Conservation (phyloP, 805 yeast genomes). For the Monosporozyma solicola region DNA sequence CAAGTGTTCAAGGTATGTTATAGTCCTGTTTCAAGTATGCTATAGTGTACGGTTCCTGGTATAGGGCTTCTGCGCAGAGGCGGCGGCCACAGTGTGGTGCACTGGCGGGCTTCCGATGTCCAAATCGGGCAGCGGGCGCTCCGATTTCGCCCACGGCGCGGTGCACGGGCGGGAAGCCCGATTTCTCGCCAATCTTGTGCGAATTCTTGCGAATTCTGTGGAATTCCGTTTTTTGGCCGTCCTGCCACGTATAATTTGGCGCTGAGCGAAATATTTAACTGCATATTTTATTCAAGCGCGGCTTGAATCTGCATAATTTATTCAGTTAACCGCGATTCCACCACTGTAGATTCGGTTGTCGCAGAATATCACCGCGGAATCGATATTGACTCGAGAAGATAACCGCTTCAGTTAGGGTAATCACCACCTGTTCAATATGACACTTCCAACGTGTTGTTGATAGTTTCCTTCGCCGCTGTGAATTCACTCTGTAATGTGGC, state of each 20-base stretch:
- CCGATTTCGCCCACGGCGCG: not conserved
- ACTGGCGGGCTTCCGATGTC: not conserved
- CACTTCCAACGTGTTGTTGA: too few species aligned
- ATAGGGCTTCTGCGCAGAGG: not conserved
- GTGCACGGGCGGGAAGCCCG: too few species aligned
- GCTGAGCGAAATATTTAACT: constrained; percentile 1
- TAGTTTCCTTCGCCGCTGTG: too few species aligned
- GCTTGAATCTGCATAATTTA: not conserved
- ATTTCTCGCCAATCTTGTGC: not conserved
- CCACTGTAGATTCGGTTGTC: not conserved
- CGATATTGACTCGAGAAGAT: not conserved
- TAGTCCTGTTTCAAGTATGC: not conserved
- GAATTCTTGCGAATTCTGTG: not conserved
- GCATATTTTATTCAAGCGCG: constrained; percentile 5
- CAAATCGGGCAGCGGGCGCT: not conserved
- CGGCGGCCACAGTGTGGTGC: not conserved
- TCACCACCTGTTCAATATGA: too few species aligned
- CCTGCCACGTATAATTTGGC: too few species aligned
- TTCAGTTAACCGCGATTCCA: not conserved
- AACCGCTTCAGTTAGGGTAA: not conserved
- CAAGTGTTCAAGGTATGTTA: not conserved
- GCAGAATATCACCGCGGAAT: too few species aligned
- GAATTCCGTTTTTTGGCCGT: not conserved
- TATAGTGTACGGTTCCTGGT: not conserved
- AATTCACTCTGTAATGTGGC: too few species aligned